A percentile compares a stretch with the other conserved stretches of the same genome.
Conservation (phyloP, 257 asterid species). For the Coffea canephora region DNA sequence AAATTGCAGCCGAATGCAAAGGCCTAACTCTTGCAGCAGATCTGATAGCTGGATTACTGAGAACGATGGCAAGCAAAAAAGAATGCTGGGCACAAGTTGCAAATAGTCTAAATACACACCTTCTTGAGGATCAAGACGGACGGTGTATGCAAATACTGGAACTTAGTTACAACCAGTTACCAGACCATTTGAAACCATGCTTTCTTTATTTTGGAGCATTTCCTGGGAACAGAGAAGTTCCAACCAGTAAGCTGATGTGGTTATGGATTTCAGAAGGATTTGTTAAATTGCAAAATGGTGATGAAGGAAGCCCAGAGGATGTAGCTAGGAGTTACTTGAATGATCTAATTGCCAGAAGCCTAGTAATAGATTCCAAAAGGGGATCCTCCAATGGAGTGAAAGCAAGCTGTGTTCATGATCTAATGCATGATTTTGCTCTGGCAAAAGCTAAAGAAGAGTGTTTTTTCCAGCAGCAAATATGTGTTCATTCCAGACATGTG, state of each 20-base stretch:
- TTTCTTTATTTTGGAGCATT: conserved; percentile 5
- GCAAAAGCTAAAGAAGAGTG: background rate
- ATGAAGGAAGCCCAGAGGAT: background rate
- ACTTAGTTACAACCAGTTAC: conserved; percentile 9
- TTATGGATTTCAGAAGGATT: conserved; percentile 24
- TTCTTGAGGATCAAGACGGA: background rate
- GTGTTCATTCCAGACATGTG: too few species aligned
- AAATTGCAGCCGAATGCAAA: background rate
- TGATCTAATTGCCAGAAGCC: background rate
- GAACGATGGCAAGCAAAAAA: background rate
- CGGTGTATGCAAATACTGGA: background rate
- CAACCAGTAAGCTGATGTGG: background rate
- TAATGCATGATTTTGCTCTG: background rate
- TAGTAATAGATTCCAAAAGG: background rate
- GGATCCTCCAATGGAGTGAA: background rate
- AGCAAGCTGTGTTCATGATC: background rate
- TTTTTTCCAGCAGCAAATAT: background rate
- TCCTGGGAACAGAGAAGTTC: background rate
- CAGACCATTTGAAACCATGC: conserved; percentile 6
- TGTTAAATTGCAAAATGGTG: background rate
- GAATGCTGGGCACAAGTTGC: background rate
- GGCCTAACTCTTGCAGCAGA: background rate
- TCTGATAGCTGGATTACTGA: background rate
- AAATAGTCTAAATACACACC: background rate
- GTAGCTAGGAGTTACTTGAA: conserved; percentile 11